These are phyloP conservation scores for Plasmodium billcollinsi DNA, from an alignment of 169 alveolate genomes.

Conservation along the genomic window DNA sequence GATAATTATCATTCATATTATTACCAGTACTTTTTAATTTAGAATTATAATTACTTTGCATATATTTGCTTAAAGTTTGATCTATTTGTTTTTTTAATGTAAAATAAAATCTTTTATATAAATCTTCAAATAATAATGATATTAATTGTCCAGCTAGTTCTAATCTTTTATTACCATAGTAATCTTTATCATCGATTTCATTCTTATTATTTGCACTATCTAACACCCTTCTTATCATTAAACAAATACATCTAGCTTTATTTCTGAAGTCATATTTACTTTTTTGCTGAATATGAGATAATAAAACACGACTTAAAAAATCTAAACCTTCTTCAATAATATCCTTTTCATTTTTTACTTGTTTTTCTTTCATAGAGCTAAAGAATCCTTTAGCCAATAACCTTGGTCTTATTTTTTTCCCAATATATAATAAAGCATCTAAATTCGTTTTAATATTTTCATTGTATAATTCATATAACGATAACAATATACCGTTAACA, in stretches of 20 bases:
- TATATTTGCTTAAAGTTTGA: slow-evolving; percentile 84
- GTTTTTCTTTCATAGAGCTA: slow-evolving; percentile 86
- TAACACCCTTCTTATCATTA: slow-evolving; percentile 97
- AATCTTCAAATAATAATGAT: slow-evolving; percentile 96
- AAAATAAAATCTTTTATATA: slow-evolving; percentile 83
- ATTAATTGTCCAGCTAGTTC: slow-evolving; percentile 99
- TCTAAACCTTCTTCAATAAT: slow-evolving; percentile 96
- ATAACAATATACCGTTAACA: slow-evolving; percentile 44
- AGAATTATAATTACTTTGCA: slow-evolving; percentile 79
- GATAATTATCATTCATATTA: slow-evolving; percentile 83
- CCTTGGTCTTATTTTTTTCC: slow-evolving; percentile 89
- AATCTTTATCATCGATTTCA: slow-evolving; percentile 98
- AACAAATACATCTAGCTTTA: slow-evolving; percentile 93
- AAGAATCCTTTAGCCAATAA: slow-evolving; percentile 88
- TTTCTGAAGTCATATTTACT: slow-evolving; percentile 91
- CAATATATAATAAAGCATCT: slow-evolving; percentile 86
- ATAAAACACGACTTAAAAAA: slow-evolving; percentile 92
- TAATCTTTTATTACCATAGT: slow-evolving; percentile 99
- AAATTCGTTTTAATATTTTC: slow-evolving; percentile 81
- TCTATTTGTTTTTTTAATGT: slow-evolving; percentile 92
- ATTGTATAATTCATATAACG: slow-evolving; percentile 76
- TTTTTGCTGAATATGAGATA: slow-evolving; percentile 93
- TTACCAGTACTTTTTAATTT: slow-evolving; percentile 37
- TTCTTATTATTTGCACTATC: slow-evolving; percentile 93
- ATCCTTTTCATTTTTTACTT: slow-evolving; percentile 85